phyloP scores from a whole-genome alignment of 2,329 filamentous ascomycete species.

The Bipolaris sorokiniana region DNA sequence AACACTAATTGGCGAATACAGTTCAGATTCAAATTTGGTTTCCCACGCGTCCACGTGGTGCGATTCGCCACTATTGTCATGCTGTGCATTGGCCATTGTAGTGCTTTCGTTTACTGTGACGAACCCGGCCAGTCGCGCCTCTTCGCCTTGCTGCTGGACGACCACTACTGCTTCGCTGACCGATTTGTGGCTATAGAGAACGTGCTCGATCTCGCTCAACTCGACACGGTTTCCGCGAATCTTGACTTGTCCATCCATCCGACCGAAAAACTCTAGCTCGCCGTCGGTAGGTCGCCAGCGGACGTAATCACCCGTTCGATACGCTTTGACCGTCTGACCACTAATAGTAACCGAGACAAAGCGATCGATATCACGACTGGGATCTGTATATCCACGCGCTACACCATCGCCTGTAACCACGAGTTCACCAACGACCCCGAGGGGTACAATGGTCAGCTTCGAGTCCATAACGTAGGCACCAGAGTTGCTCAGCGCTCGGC shows the following conservation, averaged over 20 bases:
- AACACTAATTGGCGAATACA: background rate
- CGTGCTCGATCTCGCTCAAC: constrained; percentile 29
- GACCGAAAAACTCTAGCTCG: constrained; percentile 18
- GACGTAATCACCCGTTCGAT: constrained; percentile 33
- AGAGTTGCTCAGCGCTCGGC: constrained; percentile 35
- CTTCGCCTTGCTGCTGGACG: background rate
- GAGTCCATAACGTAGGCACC: constrained; percentile 7
- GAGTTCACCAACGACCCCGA: constrained; percentile 30
- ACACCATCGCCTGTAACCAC: constrained; percentile 27
- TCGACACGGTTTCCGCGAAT: constrained; percentile 33
- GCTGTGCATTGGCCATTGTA: background rate
- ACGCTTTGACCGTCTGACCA: constrained; percentile 29
- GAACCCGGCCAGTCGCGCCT: background rate
- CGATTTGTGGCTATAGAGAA: constrained; percentile 1
- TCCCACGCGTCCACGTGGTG: constrained; percentile 11
- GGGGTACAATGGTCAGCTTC: constrained; percentile 13
- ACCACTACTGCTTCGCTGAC: background rate
- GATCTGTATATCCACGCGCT: constrained; percentile 18
- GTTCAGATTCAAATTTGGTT: constrained; percentile 8
- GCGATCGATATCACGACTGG: constrained; percentile 25
- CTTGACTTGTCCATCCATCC: constrained; percentile 35
- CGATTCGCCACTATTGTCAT: background rate
- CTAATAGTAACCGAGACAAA: background rate
- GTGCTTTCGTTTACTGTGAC: background rate
- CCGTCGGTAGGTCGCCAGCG: constrained; percentile 23